Conservation (phyloP, 2,329 filamentous ascomycete species). For the Colletotrichum plurivorum region DNA sequence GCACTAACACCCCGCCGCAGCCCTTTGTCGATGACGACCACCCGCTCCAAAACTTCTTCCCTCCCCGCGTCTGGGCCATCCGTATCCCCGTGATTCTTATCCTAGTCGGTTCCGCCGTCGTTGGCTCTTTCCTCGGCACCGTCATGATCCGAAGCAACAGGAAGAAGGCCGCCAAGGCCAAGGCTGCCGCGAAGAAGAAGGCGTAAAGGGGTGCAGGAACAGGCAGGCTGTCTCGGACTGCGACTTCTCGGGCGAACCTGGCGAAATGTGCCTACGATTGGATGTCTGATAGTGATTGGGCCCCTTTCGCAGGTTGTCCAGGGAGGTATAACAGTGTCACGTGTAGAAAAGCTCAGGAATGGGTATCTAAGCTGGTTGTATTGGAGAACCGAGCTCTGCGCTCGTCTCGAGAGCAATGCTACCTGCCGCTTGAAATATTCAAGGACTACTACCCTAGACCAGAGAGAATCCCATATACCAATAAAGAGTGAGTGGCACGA, state of each 20-base stretch:
- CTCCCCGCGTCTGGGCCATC: constrained; percentile 97
- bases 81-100: constrained; percentile 98
- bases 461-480: constrained; percentile 33
- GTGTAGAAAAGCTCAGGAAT: constrained; percentile 7
- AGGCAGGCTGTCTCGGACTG: not conserved
- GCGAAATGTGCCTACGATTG: not conserved
- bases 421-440: constrained; percentile 21
- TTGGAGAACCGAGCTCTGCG: constrained; percentile 30
- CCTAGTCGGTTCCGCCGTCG: constrained; percentile 90
- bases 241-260: not conserved
- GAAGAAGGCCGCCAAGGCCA: constrained; percentile 96
- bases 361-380: constrained; percentile 38
- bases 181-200: constrained; percentile 89
- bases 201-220: constrained; percentile 63
- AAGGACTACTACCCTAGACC: constrained; percentile 35
- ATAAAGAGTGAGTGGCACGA: constrained; percentile 39
- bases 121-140: constrained; percentile 94
- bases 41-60: constrained; percentile 94
- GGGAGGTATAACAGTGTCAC: not conserved
- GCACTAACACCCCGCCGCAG: constrained; percentile 61
- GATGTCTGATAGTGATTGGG: not conserved
- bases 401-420: constrained; percentile 24
- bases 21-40: constrained; percentile 98
- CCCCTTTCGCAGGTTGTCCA: not conserved
- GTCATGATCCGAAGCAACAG: constrained; percentile 99